Evolutionary conservation across 768 basidiomycete genomes (phyloP), one percentile per base, ranked within the genome.

Genomic region (Termitomyces sp.): DNA sequence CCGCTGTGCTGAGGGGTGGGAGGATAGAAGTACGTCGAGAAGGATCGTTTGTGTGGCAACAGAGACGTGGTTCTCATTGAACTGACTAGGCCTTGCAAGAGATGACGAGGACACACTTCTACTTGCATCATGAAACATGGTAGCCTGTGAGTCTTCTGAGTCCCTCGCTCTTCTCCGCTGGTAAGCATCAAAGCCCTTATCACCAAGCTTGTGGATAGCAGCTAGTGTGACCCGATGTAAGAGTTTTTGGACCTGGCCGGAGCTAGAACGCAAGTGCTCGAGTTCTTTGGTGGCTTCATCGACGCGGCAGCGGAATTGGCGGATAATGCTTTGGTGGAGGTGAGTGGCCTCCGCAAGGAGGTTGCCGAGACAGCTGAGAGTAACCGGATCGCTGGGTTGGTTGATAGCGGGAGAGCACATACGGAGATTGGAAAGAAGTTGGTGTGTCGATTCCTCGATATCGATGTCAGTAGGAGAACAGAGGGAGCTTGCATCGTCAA

Each of bases 81-180:
- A 33, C 5, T 43, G 38, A 21, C 53, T 59, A 7, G 61, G 50
- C 35, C 53, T 58, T 9, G 61, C 49, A 28, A 63, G 59, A 40
- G 57, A 62, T 17, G 56, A 56, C 44, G 37, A 52, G 14, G 61
- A 65, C 5, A 58, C 60, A 52, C 53, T 60, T 49, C 58, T 55
- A 33, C 58, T 60, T 37, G 50, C 51, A 19, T 45, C 60, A 21
- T 59, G 54, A 44, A 52, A 65, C 64, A 86, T 82, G 0, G 86
- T 87, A 23, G 65, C 64, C 53, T 83, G 79, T 1, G 87, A 88
- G 66, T 87, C 85, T 64, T 81, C 79, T n/a, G 87, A 88, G 48
- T 81, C 85, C 53, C 84, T 77, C 14, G 79, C 75, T 1, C 73
- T 71, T 41, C 76, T 73, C 42, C 60, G 63, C 56, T 26, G 58